Percentiles rank a stretch among this genome's conserved stretches.
Conservation (phyloP, 1,139 yeast species). For the Diutina rugosa region DNA sequence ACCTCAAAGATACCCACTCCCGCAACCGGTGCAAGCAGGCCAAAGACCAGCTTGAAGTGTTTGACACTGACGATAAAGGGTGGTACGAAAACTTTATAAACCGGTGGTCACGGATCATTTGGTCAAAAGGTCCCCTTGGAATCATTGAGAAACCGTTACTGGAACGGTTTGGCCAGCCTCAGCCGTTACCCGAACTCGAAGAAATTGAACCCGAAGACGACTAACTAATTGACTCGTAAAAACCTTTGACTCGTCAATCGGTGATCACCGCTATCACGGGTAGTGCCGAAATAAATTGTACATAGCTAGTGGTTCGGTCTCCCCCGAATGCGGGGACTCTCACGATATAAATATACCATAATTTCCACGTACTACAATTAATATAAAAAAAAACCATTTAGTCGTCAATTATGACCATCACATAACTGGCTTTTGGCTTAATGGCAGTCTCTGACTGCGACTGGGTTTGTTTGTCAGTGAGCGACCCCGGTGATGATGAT, state of each 20-base stretch:
- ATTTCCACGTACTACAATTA: too few species aligned
- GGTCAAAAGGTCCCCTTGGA: slow-evolving; percentile 31
- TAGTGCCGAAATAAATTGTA: too few species aligned
- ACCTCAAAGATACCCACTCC: slow-evolving; percentile 15
- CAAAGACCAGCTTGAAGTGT: slow-evolving; percentile 11
- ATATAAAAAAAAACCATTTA: background rate
- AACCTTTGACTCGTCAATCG: background rate
- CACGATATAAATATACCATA: too few species aligned
- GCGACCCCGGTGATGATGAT: too few species aligned
- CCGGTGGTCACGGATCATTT: slow-evolving; percentile 26
- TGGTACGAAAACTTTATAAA: slow-evolving; percentile 26
- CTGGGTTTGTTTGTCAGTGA: too few species aligned
- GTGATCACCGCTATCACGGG: background rate
- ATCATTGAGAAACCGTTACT: slow-evolving; percentile 26
- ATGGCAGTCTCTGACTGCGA: too few species aligned
- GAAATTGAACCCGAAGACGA: slow-evolving; percentile 32
- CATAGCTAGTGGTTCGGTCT: too few species aligned
- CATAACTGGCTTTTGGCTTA: too few species aligned
- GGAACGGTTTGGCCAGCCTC: slow-evolving; percentile 27
- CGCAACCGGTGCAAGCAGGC: slow-evolving; percentile 18
- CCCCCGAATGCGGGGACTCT: too few species aligned
- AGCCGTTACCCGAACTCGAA: slow-evolving; percentile 23
- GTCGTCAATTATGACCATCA: too few species aligned
- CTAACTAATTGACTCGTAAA: slow-evolving; percentile 8
- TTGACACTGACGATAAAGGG: slow-evolving; percentile 8